Base-by-base conservation (phyloP, 176 grass and related monocot genomes). In the Tillandsia fasciculata region DNA sequence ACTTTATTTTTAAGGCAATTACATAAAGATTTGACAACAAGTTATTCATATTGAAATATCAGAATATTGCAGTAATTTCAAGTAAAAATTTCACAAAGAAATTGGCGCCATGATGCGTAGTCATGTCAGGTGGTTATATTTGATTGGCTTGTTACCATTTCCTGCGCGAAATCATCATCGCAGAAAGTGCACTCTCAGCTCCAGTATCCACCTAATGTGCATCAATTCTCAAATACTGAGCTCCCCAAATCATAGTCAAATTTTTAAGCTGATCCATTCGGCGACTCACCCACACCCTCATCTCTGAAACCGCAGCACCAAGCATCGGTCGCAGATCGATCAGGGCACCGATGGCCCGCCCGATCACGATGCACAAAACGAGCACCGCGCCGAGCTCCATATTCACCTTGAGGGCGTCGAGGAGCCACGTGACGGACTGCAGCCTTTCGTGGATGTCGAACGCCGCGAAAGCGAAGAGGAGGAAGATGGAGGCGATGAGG, bases 331-430 rank as follows among this genome's bases (percentile, higher is more conserved):
- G 71, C 53, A 77, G 26, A 28, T 26, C 50, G 20, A 64, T 1
- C 26, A 2, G 47, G 48, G 53, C 9, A 26, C 12, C 3, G 29
- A 88, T 63, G 11, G 20, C 63, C 49, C 48, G 49, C 17, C 22
- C 54, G 77, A 96, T 51, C 51, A 76, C 53, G 52, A 12, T 75
- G 72, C 80, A 80, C 4, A 75, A 58, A 65, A 87, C 68, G 67
- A 96, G 15, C 49, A 73, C 80, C 51, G 61, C 72, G 11, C 82
- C 92, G 69, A 96, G 81, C 71, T 76, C 70, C n/a, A 88, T 12
- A 72, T 82, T 74, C 5, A 65, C 71, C 20, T 65, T 49, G 22
- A 64, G 42, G n/a, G 12, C 33, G 24, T 29, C 73, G 15, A 83
- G 2, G 11, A 64, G 27, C 65, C 75, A 52, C 52, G 74, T 47